Evolutionary conservation across 225 moss, liverwort and hornwort species (phyloP).

Genomic region (Pseudoscleropodium purum): DNA sequence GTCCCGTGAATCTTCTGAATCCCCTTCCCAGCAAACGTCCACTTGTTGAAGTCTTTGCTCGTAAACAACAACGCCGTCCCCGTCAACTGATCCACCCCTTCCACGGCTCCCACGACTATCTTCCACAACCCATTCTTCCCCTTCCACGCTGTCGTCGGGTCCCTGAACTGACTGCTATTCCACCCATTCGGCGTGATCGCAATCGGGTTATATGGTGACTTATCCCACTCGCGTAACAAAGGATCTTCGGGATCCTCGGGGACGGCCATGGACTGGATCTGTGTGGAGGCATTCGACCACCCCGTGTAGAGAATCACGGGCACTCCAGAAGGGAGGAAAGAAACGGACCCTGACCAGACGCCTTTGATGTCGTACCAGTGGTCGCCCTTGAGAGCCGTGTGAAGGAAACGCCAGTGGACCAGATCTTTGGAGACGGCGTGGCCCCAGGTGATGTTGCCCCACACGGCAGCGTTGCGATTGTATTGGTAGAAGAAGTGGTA

Average conservation of each 20-base stretch:
- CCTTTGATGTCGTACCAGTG: conserved; percentile 68
- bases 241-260: conserved; percentile 62
- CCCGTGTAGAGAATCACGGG: conserved; percentile 76
- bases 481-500: conserved; percentile 52
- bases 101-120: conserved; percentile 47
- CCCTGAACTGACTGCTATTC: conserved; percentile 55
- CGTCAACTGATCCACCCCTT: conserved; percentile 18
- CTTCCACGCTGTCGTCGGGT: conserved; percentile 74
- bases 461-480: conserved; percentile 30
- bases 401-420: conserved; percentile 60
- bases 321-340: conserved; percentile 34
- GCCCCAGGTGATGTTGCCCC: conserved; percentile 52
- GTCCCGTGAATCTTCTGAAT: conserved; percentile 36
- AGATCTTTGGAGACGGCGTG: conserved; percentile 66
- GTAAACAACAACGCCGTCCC: conserved; percentile 52
- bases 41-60: conserved; percentile 42
- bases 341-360: conserved; percentile 69
- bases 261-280: conserved; percentile 54
- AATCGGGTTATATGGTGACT: conserved; percentile 48
- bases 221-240: conserved; percentile 58
- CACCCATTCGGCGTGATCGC: conserved; percentile 15
- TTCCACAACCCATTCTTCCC: conserved; percentile 57
- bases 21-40: conserved; percentile 23
- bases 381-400: conserved; percentile 59
- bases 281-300: conserved; percentile 31